Percentiles rank a stretch among this genome's conserved stretches.
These are phyloP conservation scores for Claviceps purpurea DNA, from an alignment of 2,329 filamentous ascomycete genomes.

Conservation along the genomic window DNA sequence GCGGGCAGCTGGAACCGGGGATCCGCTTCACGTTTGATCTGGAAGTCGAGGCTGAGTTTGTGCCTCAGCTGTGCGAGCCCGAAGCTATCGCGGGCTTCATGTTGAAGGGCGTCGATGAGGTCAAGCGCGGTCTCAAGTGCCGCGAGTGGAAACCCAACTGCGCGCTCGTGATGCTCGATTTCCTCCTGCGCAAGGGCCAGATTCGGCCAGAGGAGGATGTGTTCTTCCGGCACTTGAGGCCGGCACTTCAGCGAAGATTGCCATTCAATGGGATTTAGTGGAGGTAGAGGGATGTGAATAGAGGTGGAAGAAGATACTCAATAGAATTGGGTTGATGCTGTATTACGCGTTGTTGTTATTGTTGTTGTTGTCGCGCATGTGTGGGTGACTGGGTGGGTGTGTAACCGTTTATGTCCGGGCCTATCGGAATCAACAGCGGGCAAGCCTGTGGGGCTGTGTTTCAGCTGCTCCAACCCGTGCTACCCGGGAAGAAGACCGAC, in stretches of 20 bases:
- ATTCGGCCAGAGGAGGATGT: constrained; percentile 13
- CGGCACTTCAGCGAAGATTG: constrained; percentile 13
- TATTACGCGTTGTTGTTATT: too few species aligned
- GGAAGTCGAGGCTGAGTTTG: constrained; percentile 13
- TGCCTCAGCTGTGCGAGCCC: constrained; percentile 13
- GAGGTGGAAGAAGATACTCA: background rate
- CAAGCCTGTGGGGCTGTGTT: background rate
- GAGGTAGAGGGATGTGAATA: background rate
- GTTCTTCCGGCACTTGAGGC: constrained; percentile 10
- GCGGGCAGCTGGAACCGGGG: constrained; percentile 23
- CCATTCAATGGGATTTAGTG: constrained; percentile 11
- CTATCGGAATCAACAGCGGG: constrained; percentile 2
- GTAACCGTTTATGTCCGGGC: background rate
- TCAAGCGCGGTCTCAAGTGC: constrained; percentile 15
- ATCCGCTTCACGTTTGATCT: constrained; percentile 25
- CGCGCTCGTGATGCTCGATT: constrained; percentile 26
- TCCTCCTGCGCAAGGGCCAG: constrained; percentile 18
- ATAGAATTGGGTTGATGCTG: too few species aligned
- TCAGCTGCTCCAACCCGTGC: background rate
- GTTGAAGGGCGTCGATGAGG: constrained; percentile 15
- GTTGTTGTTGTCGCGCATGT: too few species aligned
- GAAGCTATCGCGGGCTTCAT: constrained; percentile 17
- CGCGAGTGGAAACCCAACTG: constrained; percentile 25
- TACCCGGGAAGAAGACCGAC: background rate
- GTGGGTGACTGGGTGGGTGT: too few species aligned